Conservation (phyloP, 352 stramenopile species). For the Globisporangium rhizosaccharum region DNA sequence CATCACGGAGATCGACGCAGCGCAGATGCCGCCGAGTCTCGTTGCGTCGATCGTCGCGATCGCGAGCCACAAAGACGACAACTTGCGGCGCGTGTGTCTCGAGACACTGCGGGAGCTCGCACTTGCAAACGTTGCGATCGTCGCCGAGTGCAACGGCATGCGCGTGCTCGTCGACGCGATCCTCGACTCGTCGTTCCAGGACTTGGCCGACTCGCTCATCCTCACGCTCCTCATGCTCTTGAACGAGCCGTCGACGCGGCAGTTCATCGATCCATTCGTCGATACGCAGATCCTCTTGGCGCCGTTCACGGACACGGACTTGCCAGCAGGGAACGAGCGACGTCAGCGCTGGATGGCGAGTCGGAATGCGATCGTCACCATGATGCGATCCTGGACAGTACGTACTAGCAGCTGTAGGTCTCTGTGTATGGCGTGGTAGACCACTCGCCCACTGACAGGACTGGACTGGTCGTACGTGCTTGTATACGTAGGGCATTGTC, state of each 20-base stretch:
- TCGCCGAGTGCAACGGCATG: constrained; percentile 79
- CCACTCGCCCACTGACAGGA: neutral
- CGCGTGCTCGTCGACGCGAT: constrained; percentile 85
- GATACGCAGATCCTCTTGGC: constrained; percentile 83
- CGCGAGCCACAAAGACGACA: constrained; percentile 86
- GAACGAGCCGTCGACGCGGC: constrained; percentile 78
- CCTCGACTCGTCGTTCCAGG: constrained; percentile 84
- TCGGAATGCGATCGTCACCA: constrained; percentile 84
- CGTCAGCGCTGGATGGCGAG: constrained; percentile 87
- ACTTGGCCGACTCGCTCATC: constrained; percentile 78
- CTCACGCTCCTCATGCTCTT: constrained; percentile 84
- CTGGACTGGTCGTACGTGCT: neutral
- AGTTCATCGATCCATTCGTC: constrained; percentile 85
- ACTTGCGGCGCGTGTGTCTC: constrained; percentile 80
- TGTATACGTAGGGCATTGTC: constrained; percentile 52
- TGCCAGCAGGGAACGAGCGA: constrained; percentile 75
- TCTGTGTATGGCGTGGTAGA: neutral
- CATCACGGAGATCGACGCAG: constrained; percentile 83
- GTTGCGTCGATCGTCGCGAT: constrained; percentile 80
- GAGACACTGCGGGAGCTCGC: constrained; percentile 82
- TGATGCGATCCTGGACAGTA: constrained; percentile 89
- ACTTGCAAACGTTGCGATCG: constrained; percentile 74
- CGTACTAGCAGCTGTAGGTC: neutral
- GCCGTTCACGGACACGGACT: constrained; percentile 86
- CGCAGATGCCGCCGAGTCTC: constrained; percentile 78